Percentiles rank a stretch among this genome's conserved stretches.
phyloP scores from a whole-genome alignment of 2,329 filamentous ascomycete species.

The Curvularia spicifera region DNA sequence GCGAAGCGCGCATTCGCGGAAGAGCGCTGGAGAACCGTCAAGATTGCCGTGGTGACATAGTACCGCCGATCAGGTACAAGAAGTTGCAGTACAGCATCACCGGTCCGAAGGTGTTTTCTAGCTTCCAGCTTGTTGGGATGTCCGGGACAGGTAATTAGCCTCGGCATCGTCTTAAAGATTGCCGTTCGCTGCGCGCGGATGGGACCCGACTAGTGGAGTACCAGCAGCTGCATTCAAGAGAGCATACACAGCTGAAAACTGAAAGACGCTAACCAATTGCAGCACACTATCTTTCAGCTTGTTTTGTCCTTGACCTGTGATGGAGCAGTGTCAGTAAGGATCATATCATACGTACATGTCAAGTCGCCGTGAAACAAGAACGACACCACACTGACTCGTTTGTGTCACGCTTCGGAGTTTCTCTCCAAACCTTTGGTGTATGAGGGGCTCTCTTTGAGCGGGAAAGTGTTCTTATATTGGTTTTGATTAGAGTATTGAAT shows the following conservation, averaged over 20 bases:
- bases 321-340: background rate
- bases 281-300: constrained; percentile 1
- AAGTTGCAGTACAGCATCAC: background rate
- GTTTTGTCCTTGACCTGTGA: background rate
- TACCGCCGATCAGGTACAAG: background rate
- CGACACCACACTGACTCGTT: background rate
- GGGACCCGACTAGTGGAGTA: background rate
- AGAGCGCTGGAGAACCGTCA: background rate
- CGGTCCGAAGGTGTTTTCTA: background rate
- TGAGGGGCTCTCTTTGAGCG: background rate
- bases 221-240: background rate
- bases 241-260: background rate
- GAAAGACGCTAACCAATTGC: background rate
- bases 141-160: background rate
- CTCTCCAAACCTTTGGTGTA: background rate
- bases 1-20: background rate
- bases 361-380: background rate
- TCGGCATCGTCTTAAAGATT: background rate
- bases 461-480: background rate
- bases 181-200: background rate
- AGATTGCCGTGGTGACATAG: background rate
- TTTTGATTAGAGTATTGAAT: no score
- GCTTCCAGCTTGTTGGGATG: background rate
- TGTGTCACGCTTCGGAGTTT: background rate
- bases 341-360: background rate